These are phyloP conservation scores for Fusarium hainanense DNA, from an alignment of 2,329 filamentous ascomycete species.

Conservation along the genomic window DNA sequence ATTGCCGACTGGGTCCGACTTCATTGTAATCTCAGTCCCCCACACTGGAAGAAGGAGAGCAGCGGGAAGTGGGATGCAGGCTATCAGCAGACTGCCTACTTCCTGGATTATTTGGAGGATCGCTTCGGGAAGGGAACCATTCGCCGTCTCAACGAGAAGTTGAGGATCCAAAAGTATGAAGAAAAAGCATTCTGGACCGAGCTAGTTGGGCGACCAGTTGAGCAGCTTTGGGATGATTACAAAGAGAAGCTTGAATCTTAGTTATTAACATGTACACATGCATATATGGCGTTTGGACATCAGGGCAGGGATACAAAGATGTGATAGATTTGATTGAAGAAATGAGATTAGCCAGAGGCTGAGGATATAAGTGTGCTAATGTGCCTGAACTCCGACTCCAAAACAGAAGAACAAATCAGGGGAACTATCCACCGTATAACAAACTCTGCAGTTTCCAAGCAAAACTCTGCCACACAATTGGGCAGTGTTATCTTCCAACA, in stretches of 20 bases:
- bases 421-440: not conserved
- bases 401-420: slow-evolving; percentile 12
- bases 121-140: slow-evolving; percentile 70
- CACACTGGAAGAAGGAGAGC: slow-evolving; percentile 79
- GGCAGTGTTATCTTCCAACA: not conserved
- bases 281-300: slow-evolving; percentile 8
- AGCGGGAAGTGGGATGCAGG: slow-evolving; percentile 82
- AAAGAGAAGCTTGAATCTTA: slow-evolving; percentile 48
- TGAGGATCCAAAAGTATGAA: slow-evolving; percentile 72
- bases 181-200: slow-evolving; percentile 74
- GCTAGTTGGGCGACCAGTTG: slow-evolving; percentile 73
- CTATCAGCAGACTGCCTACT: slow-evolving; percentile 92
- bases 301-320: not conserved
- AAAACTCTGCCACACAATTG: not conserved
- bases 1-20: slow-evolving; percentile 94
- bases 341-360: slow-evolving; percentile 26
- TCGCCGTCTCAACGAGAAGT: slow-evolving; percentile 72
- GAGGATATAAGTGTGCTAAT: slow-evolving; percentile 41
- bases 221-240: slow-evolving; percentile 82
- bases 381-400: slow-evolving; percentile 34
- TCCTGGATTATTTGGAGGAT: slow-evolving; percentile 84
- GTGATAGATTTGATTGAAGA: slow-evolving; percentile 20
- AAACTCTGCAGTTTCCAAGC: slow-evolving; percentile 7
- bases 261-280: not conserved
- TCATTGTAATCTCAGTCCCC: slow-evolving; percentile 76